Conservation (phyloP, 495 filamentous ascomycete species). For the Hyaloscypha hepaticicola region DNA sequence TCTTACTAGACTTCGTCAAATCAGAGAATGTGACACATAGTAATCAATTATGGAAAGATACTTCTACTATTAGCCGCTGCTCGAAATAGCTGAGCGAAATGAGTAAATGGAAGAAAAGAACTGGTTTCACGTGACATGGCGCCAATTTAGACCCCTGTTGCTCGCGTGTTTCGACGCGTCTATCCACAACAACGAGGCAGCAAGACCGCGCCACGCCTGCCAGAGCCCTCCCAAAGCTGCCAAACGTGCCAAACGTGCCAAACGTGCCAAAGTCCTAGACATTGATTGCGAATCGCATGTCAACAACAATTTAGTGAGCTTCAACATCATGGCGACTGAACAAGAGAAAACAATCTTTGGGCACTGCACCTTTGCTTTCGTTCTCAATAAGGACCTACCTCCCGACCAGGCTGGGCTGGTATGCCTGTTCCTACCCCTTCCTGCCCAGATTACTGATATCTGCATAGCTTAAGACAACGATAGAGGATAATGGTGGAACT, state of each 20-base stretch:
- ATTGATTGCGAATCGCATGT: not conserved
- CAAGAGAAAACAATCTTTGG: conserved; percentile 35
- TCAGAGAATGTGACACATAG: too few relatives aligned
- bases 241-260: too few relatives aligned
- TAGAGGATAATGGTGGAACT: conserved; percentile 54
- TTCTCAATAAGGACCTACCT: conserved; percentile 44
- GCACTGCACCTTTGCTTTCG: conserved; percentile 44
- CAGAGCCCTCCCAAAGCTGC: too few relatives aligned
- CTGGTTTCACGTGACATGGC: conserved; percentile 1
- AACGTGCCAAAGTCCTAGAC: not conserved
- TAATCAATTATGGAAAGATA: not conserved
- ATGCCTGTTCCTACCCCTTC: conserved; percentile 38
- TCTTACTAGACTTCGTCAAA: too few relatives aligned
- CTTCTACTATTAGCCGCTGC: not conserved
- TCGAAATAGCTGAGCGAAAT: not conserved
- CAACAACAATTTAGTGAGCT: not conserved
- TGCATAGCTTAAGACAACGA: conserved; percentile 28
- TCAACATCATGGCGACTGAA: conserved; percentile 43
- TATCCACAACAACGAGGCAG: not conserved
- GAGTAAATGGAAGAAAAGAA: not conserved
- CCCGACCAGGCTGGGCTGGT: conserved; percentile 45
- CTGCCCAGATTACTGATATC: conserved; percentile 12
- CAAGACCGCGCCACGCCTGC: not conserved
- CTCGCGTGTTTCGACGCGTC: conserved; percentile 6
- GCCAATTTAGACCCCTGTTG: not conserved